Base-by-base conservation (phyloP, 345 rosid genomes). In the Melaleuca quinquenervia region DNA sequence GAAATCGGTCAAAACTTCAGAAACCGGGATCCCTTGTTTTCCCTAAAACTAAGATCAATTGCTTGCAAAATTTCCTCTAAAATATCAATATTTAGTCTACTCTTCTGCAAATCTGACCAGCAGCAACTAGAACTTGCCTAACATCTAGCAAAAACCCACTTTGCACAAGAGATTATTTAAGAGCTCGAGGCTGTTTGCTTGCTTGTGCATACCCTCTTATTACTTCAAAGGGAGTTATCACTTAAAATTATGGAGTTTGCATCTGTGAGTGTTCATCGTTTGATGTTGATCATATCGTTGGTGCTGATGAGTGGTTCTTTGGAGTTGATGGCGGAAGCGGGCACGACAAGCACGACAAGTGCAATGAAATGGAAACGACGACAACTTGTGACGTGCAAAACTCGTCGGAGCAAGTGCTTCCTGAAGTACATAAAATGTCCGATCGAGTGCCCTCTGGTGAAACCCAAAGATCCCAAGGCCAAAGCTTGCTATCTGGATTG, bases 401-500 rank as follows among this genome's bases (percentile, higher is more conserved):
- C 22, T 11, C 85, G 85, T 41, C 53, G 53, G 24, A 83, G 64
- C 88, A 13, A 18, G 52, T 86, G 87, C 82, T 82, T 27, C 60
- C 50, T 55, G 45, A 50, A 52, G 50, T 18, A 50, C 80, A 56
- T 36, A 29, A 86, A 56, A 55, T 86, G 88, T 53, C 88, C 88
- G 26, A n/a, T 82, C n/a, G 82, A 86, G 52, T 86, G 88, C 64
- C 88, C 88, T 50, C 84, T 56, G n/a, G 50, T 64, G 44, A 83
- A 62, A 20, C 85, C 88, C 16, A 51, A 56, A 45, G 51, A 60
- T 15, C 83, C 83, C 45, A 51, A 41, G 51, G 88, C 85, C 82
- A 86, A 86, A 74, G 85, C 88, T 64, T 86, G 88, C 75, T 24
- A 14, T 21, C 27, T 83, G 11, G 85, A 86, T 50, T 86, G 88